A percentile compares a stretch with the other conserved stretches of the same genome.
Conservation (phyloP, 176 grass and related monocot species). For the Calamus simplicifolius region DNA sequence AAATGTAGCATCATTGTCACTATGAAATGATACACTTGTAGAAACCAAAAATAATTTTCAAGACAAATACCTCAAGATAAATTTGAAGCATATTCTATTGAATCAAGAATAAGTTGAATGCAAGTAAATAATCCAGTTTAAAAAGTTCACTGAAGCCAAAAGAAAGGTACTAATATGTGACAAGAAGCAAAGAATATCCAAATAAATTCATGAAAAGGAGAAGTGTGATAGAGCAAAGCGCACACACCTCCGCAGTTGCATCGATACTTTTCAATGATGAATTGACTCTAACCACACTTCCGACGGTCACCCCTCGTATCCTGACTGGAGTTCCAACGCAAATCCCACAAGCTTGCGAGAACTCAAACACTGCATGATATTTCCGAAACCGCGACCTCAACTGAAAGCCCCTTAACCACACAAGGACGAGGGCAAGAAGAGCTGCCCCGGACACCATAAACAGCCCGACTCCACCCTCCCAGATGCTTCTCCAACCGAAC, state of each 20-base stretch:
- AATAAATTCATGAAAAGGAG: neutral
- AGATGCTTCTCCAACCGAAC: conserved; percentile 73
- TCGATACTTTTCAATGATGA: conserved; percentile 86
- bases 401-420: conserved; percentile 83
- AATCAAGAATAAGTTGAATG: too few relatives aligned
- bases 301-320: conserved; percentile 84
- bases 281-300: conserved; percentile 74
- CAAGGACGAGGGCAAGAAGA: conserved; percentile 63
- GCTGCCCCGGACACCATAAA: conserved; percentile 88
- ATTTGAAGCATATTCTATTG: too few relatives aligned
- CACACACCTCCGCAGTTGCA: conserved; percentile 56
- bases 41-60: too few relatives aligned
- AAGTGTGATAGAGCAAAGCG: neutral
- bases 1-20: too few relatives aligned
- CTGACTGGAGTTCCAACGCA: conserved; percentile 94
- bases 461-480: conserved; percentile 94
- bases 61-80: too few relatives aligned
- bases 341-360: conserved; percentile 80
- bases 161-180: too few relatives aligned
- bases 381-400: conserved; percentile 64
- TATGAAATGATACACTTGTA: too few relatives aligned
- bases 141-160: too few relatives aligned
- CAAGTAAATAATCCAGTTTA: too few relatives aligned
- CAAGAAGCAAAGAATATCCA: too few relatives aligned
- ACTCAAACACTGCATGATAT: conserved; percentile 79